Base-by-base conservation (phyloP, 768 basidiomycete genomes). In the Mycena chlorophos region DNA sequence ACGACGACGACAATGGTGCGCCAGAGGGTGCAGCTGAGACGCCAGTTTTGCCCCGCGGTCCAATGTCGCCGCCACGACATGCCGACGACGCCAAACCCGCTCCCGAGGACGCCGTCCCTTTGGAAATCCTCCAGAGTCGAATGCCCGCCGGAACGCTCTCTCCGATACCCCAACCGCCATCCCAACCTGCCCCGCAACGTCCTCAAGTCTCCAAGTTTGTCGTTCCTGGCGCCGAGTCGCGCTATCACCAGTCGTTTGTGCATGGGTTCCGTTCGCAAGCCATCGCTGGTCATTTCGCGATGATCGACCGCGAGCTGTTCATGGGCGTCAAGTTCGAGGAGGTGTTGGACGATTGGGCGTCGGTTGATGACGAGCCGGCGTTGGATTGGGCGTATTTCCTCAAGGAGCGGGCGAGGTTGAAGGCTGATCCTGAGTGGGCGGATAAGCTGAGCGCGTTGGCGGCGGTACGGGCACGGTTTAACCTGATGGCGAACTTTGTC, bases 241-340 rank as follows among this genome's bases (percentile, higher is more conserved):
- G 75, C n/a, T 66, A 72, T 5, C 83, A 89, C 65, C 84, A 81
- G 8, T 91, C 88, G 2, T 94, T 89, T 73, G 77, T 94, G 49
- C 73, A 91, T n/a, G 69, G 66, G 27, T 76, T 81, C 66, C 76
- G 82, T 5, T 82, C 88, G 1, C 82, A 83, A 31, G 71, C 71
- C 4, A 68, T 97, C 29, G 88, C 88, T 1, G 78, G 85, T 50
- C 89, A 94, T 63, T 89, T 95, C 64, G 80, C 88, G 5, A 87
- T 92, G 80, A 92, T 96, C 60, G 93, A 96, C 60, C 81, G 90
- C 23, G 93, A 95, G 62, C 72, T 95, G 52, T 91, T 94, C 68
- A 84, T 89, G 69, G 81, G 82, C 13, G 79, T 96, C 68, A 88
- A 87, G 62, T 94, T 94, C 65, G 91, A 94, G 65, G 94, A 96